These are phyloP conservation scores for Sarocladiaceae sp. DNA, from an alignment of 2,329 filamentous ascomycete species.

Conservation along the genomic window DNA sequence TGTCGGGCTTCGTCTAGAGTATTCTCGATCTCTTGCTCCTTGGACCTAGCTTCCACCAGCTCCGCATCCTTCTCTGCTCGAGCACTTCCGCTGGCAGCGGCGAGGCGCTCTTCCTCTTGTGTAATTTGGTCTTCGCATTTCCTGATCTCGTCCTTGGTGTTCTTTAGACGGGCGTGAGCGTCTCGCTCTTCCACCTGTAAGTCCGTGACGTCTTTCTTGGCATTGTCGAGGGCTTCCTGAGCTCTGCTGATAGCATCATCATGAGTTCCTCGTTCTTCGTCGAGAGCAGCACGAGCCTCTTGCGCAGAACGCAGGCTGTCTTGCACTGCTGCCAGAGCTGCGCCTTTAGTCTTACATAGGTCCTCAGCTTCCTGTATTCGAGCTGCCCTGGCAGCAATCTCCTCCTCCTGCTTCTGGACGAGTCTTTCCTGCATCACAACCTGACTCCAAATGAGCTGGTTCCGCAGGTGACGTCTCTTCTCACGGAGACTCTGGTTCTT, in stretches of 20 bases:
- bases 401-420: conserved; percentile 19
- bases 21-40: conserved; percentile 21
- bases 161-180: conserved; percentile 55
- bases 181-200: conserved; percentile 62
- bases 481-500: conserved; percentile 62
- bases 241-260: conserved; percentile 38
- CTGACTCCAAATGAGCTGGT: conserved; percentile 81
- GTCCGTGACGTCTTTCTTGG: conserved; percentile 48
- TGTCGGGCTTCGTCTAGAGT: conserved; percentile 27
- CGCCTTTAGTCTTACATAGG: conserved; percentile 39
- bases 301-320: conserved; percentile 36
- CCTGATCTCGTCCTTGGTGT: conserved; percentile 42
- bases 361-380: conserved; percentile 18
- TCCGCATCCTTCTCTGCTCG: conserved; percentile 60
- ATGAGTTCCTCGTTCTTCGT: conserved; percentile 42
- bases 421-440: conserved; percentile 70
- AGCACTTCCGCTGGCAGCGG: conserved; percentile 65
- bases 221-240: conserved; percentile 48
- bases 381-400: conserved; percentile 15
- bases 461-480: conserved; percentile 53
- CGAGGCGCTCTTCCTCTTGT: conserved; percentile 58
- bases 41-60: conserved; percentile 25
- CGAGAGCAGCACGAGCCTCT: conserved; percentile 34
- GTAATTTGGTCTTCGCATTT: conserved; percentile 43
- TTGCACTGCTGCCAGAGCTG: conserved; percentile 42